phyloP scores from a whole-genome alignment of 108 stramenopile genomes.

The Cylindrotheca closterium region DNA sequence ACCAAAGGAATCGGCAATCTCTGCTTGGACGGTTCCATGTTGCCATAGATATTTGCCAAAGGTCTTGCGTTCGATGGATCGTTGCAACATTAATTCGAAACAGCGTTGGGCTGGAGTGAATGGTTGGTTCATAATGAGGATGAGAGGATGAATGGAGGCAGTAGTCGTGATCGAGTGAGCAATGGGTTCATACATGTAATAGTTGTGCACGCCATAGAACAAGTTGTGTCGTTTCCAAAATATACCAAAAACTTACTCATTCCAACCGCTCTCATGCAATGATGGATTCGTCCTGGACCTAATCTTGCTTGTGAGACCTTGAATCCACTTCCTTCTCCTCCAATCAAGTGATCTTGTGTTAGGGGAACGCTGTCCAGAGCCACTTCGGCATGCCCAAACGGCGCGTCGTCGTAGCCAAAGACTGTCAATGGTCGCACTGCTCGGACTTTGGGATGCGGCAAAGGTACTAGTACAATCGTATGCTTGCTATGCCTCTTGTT shows the following conservation, averaged over 20 bases:
- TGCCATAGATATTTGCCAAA: constrained; percentile 80
- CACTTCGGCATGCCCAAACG: constrained; percentile 92
- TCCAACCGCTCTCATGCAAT: constrained; percentile 97
- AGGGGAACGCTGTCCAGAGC: constrained; percentile 50
- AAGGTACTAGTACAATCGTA: constrained; percentile 78
- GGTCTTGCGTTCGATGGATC: constrained; percentile 63
- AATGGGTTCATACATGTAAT: neutral
- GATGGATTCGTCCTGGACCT: constrained; percentile 97
- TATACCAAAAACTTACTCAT: constrained; percentile 42
- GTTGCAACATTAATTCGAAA: constrained; percentile 82
- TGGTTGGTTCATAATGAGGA: too few species aligned
- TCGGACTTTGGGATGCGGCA: constrained; percentile 73
- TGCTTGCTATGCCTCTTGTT: constrained; percentile 56
- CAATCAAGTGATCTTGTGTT: constrained; percentile 53
- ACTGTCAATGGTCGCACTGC: constrained; percentile 86
- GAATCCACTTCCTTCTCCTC: constrained; percentile 92
- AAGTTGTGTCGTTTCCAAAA: neutral
- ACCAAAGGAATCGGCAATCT: constrained; percentile 79
- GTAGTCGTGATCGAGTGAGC: neutral
- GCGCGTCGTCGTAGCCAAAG: constrained; percentile 96
- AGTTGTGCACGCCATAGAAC: too few species aligned
- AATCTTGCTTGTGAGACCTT: constrained; percentile 93
- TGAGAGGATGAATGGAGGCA: neutral
- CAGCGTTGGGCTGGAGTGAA: constrained; percentile 76
- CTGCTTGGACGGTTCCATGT: constrained; percentile 73